Evolutionary conservation across 169 alveolate species (phyloP), one percentile per base, ranked within the genome.

Genomic region (Toxoplasma gondii): DNA sequence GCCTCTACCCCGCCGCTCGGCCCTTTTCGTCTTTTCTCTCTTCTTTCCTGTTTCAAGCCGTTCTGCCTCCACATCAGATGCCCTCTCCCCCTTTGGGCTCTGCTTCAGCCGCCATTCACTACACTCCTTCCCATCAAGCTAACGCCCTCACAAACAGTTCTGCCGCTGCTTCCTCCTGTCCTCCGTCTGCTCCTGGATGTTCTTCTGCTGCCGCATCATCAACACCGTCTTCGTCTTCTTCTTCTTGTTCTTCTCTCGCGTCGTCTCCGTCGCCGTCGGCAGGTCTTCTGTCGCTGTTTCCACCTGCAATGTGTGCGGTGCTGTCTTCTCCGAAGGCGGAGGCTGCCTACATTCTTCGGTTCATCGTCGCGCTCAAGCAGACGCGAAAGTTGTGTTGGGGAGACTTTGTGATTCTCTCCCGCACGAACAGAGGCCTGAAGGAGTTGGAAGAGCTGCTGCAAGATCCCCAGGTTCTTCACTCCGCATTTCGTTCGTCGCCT

Each of bases 401-500:
- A 92, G 98, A 97, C 95, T 95, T 97, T 69, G 98, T 97, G 39
- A 92, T 97, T 81, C 96, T 97, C 67, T 94, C 96, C 92, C 96
- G 98, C 88, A 93, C 97, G 34, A 96, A 96, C 92, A 81, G 94
- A 64, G 97, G 95, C 87, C 91, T 94, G 49, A 53, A 74, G 88
- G 93, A 93, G 70, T 36, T 97, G 45, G 96, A 96, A 92, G 93
- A 91, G 78, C 91, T 93, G 24, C 95, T 96, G 54, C 88, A 39
- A 87, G 95, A 96, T 92, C 90, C 93, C 41, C 82, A 92, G 82
- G 93, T 96, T 70, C 95, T 81, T 45, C 92, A 91, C 31, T 84
- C 91, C 22, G 94, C 94, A 7, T 74, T 36, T n/a, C 27, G 84
- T n/a, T 12, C 84, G 0, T 31, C 45, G 24, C 39, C 38, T 29